These are phyloP conservation scores for Metroxylon sagu DNA, from an alignment of 176 grass and related monocot species.

Conservation along the genomic window DNA sequence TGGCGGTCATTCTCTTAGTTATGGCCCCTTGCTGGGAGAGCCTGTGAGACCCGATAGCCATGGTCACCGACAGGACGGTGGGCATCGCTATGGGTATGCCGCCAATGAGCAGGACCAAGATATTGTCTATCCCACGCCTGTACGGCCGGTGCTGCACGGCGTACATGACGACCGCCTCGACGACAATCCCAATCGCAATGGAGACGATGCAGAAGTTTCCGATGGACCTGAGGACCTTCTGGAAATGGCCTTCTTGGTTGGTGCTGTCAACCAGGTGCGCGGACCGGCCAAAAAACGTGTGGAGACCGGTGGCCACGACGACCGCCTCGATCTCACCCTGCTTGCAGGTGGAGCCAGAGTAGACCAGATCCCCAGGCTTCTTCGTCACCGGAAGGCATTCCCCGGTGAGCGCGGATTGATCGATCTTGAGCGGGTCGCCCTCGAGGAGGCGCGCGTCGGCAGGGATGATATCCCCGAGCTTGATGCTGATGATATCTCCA, in stretches of 20 bases:
- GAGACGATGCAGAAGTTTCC: slow-evolving; percentile 16
- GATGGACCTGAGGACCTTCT: slow-evolving; percentile 7
- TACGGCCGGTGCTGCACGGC: background rate
- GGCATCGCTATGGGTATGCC: slow-evolving; percentile 22
- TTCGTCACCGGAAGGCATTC: slow-evolving; percentile 8
- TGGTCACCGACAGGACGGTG: slow-evolving; percentile 10
- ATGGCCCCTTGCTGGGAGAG: slow-evolving; percentile 17
- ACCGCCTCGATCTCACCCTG: slow-evolving; percentile 14
- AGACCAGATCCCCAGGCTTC: background rate
- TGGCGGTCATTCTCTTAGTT: slow-evolving; percentile 18
- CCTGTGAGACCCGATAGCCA: slow-evolving; percentile 14
- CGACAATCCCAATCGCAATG: slow-evolving; percentile 1
- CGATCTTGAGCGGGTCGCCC: slow-evolving; percentile 7
- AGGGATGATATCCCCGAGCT: slow-evolving; percentile 9
- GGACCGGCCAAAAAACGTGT: slow-evolving; percentile 9
- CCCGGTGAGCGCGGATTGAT: slow-evolving; percentile 8
- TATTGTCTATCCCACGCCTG: slow-evolving; percentile 7
- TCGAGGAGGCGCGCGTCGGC: slow-evolving; percentile 3
- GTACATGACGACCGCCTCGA: slow-evolving; percentile 4
- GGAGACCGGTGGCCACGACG: slow-evolving; percentile 7
- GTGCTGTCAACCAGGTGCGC: slow-evolving; percentile 14
- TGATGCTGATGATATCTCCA: slow-evolving; percentile 18
- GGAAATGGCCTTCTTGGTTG: slow-evolving; percentile 12
- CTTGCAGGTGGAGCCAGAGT: slow-evolving; percentile 12
- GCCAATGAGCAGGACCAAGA: slow-evolving; percentile 17